Percentiles rank a stretch among this genome's conserved stretches.
These are phyloP conservation scores for Rheum nobile DNA, from an alignment of 148 eudicot genomes.

Conservation along the genomic window DNA sequence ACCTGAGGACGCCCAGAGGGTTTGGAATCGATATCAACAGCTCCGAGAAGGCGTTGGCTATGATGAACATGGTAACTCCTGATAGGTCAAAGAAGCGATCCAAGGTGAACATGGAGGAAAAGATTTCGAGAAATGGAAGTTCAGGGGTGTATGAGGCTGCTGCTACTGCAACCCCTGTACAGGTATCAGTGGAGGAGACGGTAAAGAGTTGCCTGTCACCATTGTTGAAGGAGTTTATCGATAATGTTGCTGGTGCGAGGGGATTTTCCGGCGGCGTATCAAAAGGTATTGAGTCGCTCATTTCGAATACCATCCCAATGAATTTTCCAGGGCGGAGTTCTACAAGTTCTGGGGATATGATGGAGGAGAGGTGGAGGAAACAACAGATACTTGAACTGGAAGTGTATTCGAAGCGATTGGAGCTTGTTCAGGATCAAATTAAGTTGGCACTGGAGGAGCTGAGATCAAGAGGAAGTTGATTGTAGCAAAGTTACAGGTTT, in stretches of 20 bases:
- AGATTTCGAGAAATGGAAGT: slow-evolving; percentile 16
- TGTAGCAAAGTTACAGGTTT: background rate
- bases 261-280: slow-evolving; percentile 12
- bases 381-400: slow-evolving; percentile 91
- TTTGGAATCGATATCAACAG: slow-evolving; percentile 4
- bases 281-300: slow-evolving; percentile 11
- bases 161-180: slow-evolving; percentile 16
- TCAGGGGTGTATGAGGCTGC: slow-evolving; percentile 35
- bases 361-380: slow-evolving; percentile 84
- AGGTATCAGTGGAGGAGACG: slow-evolving; percentile 67
- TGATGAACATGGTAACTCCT: slow-evolving; percentile 9
- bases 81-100: slow-evolving; percentile 46
- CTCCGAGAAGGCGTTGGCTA: slow-evolving; percentile 6
- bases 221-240: slow-evolving; percentile 25
- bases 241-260: slow-evolving; percentile 16
- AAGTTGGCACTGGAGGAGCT: slow-evolving; percentile 72
- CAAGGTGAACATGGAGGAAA: slow-evolving; percentile 49
- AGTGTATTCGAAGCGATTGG: slow-evolving; percentile 87
- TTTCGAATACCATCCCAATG: slow-evolving; percentile 26
- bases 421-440: slow-evolving; percentile 90
- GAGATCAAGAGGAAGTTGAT: slow-evolving; percentile 44
- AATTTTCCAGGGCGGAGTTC: slow-evolving; percentile 20
- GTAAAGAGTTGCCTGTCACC: slow-evolving; percentile 46
- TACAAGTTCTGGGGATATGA: slow-evolving; percentile 20
- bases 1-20: background rate